These are phyloP conservation scores for Annulohypoxylon nitens DNA, from an alignment of 495 filamentous ascomycete species.

Conservation along the genomic window DNA sequence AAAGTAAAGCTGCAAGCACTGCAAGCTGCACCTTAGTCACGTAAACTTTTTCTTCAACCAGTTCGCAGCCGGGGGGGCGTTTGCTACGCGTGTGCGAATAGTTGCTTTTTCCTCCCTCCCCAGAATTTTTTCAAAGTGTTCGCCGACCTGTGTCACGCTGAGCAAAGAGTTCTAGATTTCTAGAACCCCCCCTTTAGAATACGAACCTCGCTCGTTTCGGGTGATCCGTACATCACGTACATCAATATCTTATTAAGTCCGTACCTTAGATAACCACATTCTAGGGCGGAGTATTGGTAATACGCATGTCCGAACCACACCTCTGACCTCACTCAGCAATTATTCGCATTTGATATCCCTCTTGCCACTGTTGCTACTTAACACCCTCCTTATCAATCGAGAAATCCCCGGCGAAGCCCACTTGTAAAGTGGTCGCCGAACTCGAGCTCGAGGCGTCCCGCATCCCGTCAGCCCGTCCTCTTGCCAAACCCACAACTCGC, in stretches of 20 bases:
- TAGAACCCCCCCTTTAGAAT: constrained; percentile 8
- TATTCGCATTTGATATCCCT: constrained; percentile 18
- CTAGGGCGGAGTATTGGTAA: constrained; percentile 15
- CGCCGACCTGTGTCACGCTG: constrained; percentile 35
- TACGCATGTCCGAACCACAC: constrained; percentile 1
- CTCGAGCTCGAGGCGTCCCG: constrained; percentile 14
- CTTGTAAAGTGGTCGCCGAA: constrained; percentile 7
- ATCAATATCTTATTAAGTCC: constrained; percentile 11
- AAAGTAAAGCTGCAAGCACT: not conserved
- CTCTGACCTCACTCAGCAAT: not conserved
- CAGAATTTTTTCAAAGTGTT: not conserved
- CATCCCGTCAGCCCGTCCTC: constrained; percentile 7
- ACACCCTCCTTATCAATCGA: not conserved
- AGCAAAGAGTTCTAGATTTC: not conserved
- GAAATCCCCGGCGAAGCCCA: constrained; percentile 24
- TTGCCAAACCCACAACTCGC: constrained; percentile 10
- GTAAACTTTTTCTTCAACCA: constrained; percentile 13
- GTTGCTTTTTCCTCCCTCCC: constrained; percentile 26
- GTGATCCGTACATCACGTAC: not conserved
- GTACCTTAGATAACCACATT: constrained; percentile 6
- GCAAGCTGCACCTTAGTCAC: constrained; percentile 20
- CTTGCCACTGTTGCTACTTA: not conserved
- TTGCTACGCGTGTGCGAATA: not conserved
- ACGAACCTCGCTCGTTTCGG: not conserved
- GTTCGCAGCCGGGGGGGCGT: constrained; percentile 6